Conservation (phyloP, 805 yeast genomes). For the Candida pseudoglaebosa region DNA sequence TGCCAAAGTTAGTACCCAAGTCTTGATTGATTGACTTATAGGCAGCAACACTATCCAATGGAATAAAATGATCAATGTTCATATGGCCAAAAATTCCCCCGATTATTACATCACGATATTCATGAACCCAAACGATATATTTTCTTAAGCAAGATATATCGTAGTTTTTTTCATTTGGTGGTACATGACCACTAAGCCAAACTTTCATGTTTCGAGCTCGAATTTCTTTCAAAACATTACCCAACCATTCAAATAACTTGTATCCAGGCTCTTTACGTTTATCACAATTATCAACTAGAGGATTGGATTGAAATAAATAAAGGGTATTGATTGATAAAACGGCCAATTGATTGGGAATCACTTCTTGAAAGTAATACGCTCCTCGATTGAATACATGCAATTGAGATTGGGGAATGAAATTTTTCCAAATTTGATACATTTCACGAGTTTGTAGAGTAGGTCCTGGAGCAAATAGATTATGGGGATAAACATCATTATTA, state of each 20-base stretch:
- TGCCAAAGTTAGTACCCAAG: constrained; percentile 1
- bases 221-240: constrained; percentile 67
- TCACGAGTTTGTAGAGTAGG: constrained; percentile 87
- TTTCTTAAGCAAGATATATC: constrained; percentile 72
- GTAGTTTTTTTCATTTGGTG: constrained; percentile 75
- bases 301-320: constrained; percentile 71
- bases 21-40: constrained; percentile 44
- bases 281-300: constrained; percentile 79
- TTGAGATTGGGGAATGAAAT: constrained; percentile 73
- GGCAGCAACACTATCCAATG: constrained; percentile 68
- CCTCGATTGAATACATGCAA: constrained; percentile 70
- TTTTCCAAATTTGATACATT: constrained; percentile 67
- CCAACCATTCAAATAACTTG: constrained; percentile 72
- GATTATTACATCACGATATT: constrained; percentile 75
- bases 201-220: constrained; percentile 74
- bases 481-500: constrained; percentile 87
- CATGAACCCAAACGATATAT: constrained; percentile 76
- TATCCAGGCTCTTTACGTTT: constrained; percentile 74
- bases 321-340: constrained; percentile 75
- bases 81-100: constrained; percentile 87
- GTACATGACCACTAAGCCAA: constrained; percentile 87
- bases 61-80: constrained; percentile 84
- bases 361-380: constrained; percentile 70
- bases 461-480: constrained; percentile 78
- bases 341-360: constrained; percentile 76